phyloP scores from a whole-genome alignment of 2,329 filamentous ascomycete species.

The Sclerotinia subarctica region DNA sequence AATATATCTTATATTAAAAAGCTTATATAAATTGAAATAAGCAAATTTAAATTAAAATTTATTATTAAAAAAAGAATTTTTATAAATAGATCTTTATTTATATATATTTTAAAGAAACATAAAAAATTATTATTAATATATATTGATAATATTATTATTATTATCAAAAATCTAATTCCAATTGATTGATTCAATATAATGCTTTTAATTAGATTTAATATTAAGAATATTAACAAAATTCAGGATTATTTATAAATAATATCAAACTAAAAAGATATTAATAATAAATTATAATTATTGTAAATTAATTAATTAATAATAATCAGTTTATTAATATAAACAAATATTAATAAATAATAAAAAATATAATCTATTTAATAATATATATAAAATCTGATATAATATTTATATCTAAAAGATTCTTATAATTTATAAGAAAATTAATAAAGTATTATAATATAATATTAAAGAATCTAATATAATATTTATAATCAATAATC shows the following conservation, averaged over 20 bases:
- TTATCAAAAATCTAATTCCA: not conserved
- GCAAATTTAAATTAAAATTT: not conserved
- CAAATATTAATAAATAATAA: not conserved
- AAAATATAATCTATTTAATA: not conserved
- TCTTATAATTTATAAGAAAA: not conserved
- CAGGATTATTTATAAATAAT: not conserved
- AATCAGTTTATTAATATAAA: not conserved
- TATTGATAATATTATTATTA: not conserved
- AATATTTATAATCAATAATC: not conserved
- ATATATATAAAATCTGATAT: not conserved
- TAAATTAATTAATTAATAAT: not conserved
- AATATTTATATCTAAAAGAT: not conserved
- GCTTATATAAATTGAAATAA: not conserved
- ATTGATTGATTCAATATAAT: not conserved
- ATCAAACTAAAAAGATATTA: not conserved
- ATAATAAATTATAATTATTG: not conserved
- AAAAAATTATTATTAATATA: not conserved
- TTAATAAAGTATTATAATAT: not conserved
- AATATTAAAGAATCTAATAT: too few relatives aligned
- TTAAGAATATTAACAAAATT: not conserved
- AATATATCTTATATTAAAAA: not conserved
- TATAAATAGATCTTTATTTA: not conserved
- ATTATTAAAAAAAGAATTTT: too few relatives aligned
- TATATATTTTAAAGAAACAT: not conserved
- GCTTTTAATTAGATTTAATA: not conserved